Conservation (phyloP, 176 grass and related monocot species). For the Eleusine indica region DNA sequence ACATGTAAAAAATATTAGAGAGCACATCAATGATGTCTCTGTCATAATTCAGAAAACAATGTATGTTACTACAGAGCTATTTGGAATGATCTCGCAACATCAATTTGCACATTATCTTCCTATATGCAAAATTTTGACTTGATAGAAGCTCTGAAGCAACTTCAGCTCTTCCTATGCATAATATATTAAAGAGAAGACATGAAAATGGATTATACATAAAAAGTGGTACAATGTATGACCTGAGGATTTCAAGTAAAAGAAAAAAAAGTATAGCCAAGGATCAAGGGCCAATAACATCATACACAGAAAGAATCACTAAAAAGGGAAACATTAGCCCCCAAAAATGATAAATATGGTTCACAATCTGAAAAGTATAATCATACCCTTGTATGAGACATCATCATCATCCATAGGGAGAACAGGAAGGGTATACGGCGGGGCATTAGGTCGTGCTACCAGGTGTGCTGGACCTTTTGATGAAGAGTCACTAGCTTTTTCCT, state of each 20-base stretch:
- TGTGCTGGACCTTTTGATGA: slow-evolving; percentile 53
- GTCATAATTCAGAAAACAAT: background rate
- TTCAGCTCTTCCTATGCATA: background rate
- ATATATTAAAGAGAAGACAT: background rate
- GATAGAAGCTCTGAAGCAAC: background rate
- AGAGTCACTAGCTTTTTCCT: slow-evolving; percentile 58
- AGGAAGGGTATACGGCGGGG: slow-evolving; percentile 46
- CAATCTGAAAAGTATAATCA: slow-evolving; percentile 1
- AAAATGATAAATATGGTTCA: background rate
- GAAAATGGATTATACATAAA: background rate
- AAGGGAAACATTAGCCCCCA: background rate
- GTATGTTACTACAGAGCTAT: background rate
- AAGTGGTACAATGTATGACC: background rate
- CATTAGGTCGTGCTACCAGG: slow-evolving; percentile 42
- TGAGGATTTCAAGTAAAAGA: background rate
- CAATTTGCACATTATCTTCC: background rate
- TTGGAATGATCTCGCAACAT: background rate
- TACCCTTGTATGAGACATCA: slow-evolving; percentile 63
- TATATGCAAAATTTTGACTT: background rate
- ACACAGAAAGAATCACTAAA: background rate
- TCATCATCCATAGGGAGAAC: slow-evolving; percentile 64
- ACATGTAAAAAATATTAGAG: background rate
- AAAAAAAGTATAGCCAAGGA: background rate
- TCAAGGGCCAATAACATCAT: background rate
- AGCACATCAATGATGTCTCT: background rate